Base-by-base conservation (phyloP, 2,329 filamentous ascomycete genomes). In the Neopestalotiopsis clavispora region DNA sequence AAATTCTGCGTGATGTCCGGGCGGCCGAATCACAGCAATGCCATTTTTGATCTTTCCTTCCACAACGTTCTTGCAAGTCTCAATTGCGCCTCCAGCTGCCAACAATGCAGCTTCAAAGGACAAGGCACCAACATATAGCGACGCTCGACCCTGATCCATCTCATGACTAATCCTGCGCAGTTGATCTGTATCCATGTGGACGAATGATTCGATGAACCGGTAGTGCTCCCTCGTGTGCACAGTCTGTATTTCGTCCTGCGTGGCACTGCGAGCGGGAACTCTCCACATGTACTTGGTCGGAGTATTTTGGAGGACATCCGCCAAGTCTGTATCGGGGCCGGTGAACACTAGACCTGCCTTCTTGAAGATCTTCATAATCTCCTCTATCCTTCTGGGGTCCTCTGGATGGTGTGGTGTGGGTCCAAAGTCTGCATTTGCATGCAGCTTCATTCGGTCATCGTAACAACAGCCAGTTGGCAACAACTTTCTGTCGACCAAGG, bases 371-470 rank as follows among this genome's bases (percentile, higher is more conserved):
- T 93, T 92, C 86, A 96, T 97, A 73, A 99, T 99, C 75, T 93
- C 92, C 75, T 95, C 93, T 69, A 99, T 98, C 14, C 96, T 90
- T 34, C 94, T 87, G 1, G 96, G 96, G 75, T 99, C 96, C 80
- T 99, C 96, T 0, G 96, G 96, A 76, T 99, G 96, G 65, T 97
- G 91, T 28, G 95, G 92, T 62, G 90, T 88, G 1, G 87, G 86
- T 20, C 87, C 89, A 76, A 90, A 91, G 78, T 94, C 91, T 17
- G 93, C 90, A 77, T 98, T 97, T 67, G 94, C 93, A 78, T 99
- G 96, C 70, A 97, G 92, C 70, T 96, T 94, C 96, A 99, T 99
- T 40, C 95, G 90, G 68, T 94, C 91, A 82, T 99, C 96, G 78
- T 98, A 99, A 73, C 93, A 95, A 70, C 92, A 90, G 3, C 93